Percentiles rank a stretch among this genome's conserved stretches.
Conservation (phyloP, 768 basidiomycete genomes). For the Serendipita sp. region DNA sequence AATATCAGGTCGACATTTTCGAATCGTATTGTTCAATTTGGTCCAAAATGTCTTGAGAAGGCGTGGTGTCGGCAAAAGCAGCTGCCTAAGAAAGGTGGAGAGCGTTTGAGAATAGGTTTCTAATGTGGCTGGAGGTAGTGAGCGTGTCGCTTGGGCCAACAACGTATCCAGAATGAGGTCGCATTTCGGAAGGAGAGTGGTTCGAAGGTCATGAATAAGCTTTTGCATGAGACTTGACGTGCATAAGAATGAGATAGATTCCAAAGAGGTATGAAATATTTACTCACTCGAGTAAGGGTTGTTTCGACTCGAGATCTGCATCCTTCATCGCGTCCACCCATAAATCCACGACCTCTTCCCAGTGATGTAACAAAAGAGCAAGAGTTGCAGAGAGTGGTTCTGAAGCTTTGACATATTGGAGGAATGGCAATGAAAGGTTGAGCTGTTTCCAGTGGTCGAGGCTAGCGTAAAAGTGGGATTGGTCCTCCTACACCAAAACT, state of each 20-base stretch:
- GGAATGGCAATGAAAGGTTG: conserved; percentile 60
- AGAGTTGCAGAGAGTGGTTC: conserved; percentile 53
- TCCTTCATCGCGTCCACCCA: conserved; percentile 44
- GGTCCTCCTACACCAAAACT: conserved; percentile 38
- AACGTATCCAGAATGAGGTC: conserved; percentile 36
- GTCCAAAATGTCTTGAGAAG: conserved; percentile 34
- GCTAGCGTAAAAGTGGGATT: conserved; percentile 61
- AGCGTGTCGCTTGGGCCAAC: conserved; percentile 37
- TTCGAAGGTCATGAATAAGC: conserved; percentile 64
- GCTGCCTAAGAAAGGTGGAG: conserved; percentile 51
- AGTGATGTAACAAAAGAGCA: conserved; percentile 68
- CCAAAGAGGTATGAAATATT: not conserved
- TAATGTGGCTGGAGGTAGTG: conserved; percentile 43
- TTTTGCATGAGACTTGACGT: conserved; percentile 53
- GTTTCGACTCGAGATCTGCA: conserved; percentile 57
- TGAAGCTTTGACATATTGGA: conserved; percentile 47
- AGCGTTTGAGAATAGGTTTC: conserved; percentile 52
- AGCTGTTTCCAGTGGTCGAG: conserved; percentile 65
- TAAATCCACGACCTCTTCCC: conserved; percentile 45
- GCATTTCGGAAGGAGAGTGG: conserved; percentile 51
- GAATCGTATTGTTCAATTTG: conserved; percentile 31
- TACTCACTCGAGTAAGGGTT: conserved; percentile 60
- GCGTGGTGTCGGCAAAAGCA: conserved; percentile 39
- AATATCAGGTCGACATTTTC: conserved; percentile 50
- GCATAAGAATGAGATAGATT: not conserved